Evolutionary conservation across 345 rosid species (phyloP).

Genomic region (Fremontodendron californicum): DNA sequence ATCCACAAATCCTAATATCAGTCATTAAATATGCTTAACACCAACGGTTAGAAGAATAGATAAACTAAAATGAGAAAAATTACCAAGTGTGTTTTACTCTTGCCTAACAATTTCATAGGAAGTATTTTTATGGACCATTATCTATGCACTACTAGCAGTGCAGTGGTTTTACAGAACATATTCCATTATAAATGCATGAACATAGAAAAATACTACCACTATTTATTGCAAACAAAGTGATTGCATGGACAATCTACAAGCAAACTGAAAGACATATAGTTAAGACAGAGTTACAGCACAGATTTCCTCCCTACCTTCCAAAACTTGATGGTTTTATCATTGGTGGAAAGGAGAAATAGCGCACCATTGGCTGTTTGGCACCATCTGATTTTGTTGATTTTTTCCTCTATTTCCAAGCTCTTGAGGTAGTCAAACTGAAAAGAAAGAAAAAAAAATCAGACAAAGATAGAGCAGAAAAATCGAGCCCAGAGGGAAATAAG

Average conservation of each 20-base stretch:
- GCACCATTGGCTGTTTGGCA: conserved; percentile 84
- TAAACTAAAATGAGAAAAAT: not conserved
- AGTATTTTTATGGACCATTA: not conserved
- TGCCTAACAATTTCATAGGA: not conserved
- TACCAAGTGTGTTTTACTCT: not conserved
- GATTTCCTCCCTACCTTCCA: conserved; percentile 68
- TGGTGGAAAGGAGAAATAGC: conserved; percentile 80
- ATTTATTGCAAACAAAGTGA: not conserved
- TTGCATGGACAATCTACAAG: not conserved
- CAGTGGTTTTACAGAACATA: not conserved
- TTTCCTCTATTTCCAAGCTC: conserved; percentile 99
- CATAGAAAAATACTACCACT: not conserved
- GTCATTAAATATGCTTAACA: conserved; percentile 7
- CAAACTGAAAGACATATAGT: not conserved
- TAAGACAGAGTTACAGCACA: not conserved
- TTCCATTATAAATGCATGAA: not conserved
- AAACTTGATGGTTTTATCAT: conserved; percentile 76
- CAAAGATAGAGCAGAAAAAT: not conserved
- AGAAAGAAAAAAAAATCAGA: conserved; percentile 8
- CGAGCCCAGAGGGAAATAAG: not conserved
- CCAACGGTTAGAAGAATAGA: not conserved
- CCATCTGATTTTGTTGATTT: conserved; percentile 93
- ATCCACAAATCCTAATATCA: not conserved
- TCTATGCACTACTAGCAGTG: not conserved
- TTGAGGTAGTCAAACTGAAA: conserved; percentile 89